These are phyloP conservation scores for Naumovozyma dairenensis DNA, from an alignment of 805 yeast species.

Conservation along the genomic window DNA sequence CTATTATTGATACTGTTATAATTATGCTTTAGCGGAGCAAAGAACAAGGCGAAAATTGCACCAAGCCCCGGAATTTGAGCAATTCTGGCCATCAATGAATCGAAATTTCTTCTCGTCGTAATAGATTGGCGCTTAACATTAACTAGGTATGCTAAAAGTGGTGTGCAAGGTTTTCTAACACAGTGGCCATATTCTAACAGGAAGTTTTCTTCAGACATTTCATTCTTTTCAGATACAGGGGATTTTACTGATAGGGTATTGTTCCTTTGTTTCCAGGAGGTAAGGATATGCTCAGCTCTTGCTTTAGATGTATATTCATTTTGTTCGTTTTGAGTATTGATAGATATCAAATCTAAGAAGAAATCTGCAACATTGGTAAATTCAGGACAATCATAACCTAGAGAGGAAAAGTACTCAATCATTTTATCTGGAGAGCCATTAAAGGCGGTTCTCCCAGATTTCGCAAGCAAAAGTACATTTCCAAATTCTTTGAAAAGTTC, in stretches of 20 bases:
- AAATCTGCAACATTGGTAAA: slow-evolving; percentile 65
- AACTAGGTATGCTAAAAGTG: slow-evolving; percentile 28
- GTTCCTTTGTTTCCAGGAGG: slow-evolving; percentile 28
- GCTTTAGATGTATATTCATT: slow-evolving; percentile 33
- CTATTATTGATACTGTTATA: slow-evolving; percentile 51
- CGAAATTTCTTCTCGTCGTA: slow-evolving; percentile 40
- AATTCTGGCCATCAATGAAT: slow-evolving; percentile 53
- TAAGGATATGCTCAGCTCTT: slow-evolving; percentile 33
- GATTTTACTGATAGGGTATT: neutral
- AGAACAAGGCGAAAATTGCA: slow-evolving; percentile 55
- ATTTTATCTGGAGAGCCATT: slow-evolving; percentile 46
- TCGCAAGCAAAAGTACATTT: slow-evolving; percentile 58
- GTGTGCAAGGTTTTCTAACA: slow-evolving; percentile 15
- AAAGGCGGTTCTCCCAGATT: slow-evolving; percentile 62
- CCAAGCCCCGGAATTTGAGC: slow-evolving; percentile 58
- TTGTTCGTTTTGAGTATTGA: slow-evolving; percentile 36
- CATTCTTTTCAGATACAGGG: slow-evolving; percentile 1
- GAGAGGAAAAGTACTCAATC: slow-evolving; percentile 35
- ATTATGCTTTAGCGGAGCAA: slow-evolving; percentile 44
- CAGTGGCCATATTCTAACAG: slow-evolving; percentile 11
- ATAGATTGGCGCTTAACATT: slow-evolving; percentile 31
- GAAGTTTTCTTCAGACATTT: slow-evolving; percentile 12
- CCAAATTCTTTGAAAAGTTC: slow-evolving; percentile 59
- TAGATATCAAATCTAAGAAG: slow-evolving; percentile 60
- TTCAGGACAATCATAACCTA: slow-evolving; percentile 50